phyloP scores from a whole-genome alignment of 2,329 filamentous ascomycete genomes.

The Escovopsis weberi region DNA sequence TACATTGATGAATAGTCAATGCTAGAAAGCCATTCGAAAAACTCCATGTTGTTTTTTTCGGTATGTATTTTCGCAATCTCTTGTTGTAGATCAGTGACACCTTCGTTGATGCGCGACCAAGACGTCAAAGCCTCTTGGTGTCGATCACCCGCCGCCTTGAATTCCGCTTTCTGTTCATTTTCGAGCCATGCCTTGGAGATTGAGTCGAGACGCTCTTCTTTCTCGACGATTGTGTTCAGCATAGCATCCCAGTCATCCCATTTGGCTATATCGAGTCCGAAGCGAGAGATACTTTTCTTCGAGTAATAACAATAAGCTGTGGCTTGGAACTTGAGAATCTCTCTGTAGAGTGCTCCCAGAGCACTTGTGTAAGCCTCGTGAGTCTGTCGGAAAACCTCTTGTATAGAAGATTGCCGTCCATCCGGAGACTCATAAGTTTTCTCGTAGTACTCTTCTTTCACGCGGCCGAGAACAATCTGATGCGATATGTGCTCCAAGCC shows the following conservation, averaged over 20 bases:
- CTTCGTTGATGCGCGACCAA: neutral
- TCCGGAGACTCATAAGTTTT: neutral
- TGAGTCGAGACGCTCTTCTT: neutral
- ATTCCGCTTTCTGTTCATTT: neutral
- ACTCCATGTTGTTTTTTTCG: neutral
- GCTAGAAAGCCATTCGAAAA: neutral
- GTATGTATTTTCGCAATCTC: neutral
- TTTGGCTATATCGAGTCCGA: neutral
- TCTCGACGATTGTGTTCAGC: neutral
- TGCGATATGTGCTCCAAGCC: neutral
- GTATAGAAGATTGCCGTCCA: neutral
- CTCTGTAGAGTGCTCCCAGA: neutral
- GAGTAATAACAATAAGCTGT: neutral
- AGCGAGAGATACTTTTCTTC: neutral
- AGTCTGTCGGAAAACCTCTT: neutral
- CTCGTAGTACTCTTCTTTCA: neutral
- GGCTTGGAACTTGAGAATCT: neutral
- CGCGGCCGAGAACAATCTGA: neutral
- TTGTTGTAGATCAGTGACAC: neutral
- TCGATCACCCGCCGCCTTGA: neutral
- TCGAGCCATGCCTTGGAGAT: neutral
- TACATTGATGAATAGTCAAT: neutral
- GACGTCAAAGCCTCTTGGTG: neutral
- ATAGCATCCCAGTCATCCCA: neutral
- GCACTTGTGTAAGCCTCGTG: neutral